Conservation (phyloP, 495 filamentous ascomycete species). For the Neurospora sp. region DNA sequence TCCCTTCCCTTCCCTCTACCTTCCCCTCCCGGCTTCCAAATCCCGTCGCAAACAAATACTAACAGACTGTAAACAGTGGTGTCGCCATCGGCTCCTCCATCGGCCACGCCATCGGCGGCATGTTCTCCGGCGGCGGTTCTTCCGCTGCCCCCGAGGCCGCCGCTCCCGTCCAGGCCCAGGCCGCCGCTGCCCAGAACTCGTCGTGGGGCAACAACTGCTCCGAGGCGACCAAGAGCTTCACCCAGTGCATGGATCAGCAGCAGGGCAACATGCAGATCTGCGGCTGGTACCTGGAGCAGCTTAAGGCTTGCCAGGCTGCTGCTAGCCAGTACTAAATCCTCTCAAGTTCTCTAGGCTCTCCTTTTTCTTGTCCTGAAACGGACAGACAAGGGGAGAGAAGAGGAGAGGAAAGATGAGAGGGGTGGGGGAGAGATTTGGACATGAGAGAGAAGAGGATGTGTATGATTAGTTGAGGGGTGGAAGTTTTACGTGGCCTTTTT, state of each 20-base stretch:
- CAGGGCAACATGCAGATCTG: slow-evolving; percentile 89
- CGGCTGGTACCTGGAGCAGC: slow-evolving; percentile 94
- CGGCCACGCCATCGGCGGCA: slow-evolving; percentile 83
- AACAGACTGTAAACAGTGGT: slow-evolving; percentile 42
- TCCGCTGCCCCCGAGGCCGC: slow-evolving; percentile 47
- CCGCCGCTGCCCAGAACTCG: slow-evolving; percentile 30
- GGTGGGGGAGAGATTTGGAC: too few relatives aligned
- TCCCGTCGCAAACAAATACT: neutral
- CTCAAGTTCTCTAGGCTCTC: too few relatives aligned
- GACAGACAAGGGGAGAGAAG: too few relatives aligned
- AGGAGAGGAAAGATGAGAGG: neutral
- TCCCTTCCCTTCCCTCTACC: neutral
- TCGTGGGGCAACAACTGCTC: slow-evolving; percentile 61
- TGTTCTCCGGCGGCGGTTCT: slow-evolving; percentile 59
- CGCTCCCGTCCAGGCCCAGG: slow-evolving; percentile 27
- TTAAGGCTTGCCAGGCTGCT: slow-evolving; percentile 91
- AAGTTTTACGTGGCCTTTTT: neutral
- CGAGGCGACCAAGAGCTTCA: slow-evolving; percentile 73
- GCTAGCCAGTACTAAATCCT: slow-evolving; percentile 56
- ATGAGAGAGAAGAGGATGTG: too few relatives aligned
- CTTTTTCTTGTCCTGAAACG: too few relatives aligned
- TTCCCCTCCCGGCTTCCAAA: slow-evolving; percentile 2
- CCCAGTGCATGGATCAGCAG: slow-evolving; percentile 91
- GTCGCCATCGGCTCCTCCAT: slow-evolving; percentile 91
- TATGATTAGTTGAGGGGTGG: too few relatives aligned